Percentiles rank a stretch among this genome's conserved stretches.
These are phyloP conservation scores for Ophiostoma ulmi DNA, from an alignment of 2,329 filamentous ascomycete species.

Conservation along the genomic window DNA sequence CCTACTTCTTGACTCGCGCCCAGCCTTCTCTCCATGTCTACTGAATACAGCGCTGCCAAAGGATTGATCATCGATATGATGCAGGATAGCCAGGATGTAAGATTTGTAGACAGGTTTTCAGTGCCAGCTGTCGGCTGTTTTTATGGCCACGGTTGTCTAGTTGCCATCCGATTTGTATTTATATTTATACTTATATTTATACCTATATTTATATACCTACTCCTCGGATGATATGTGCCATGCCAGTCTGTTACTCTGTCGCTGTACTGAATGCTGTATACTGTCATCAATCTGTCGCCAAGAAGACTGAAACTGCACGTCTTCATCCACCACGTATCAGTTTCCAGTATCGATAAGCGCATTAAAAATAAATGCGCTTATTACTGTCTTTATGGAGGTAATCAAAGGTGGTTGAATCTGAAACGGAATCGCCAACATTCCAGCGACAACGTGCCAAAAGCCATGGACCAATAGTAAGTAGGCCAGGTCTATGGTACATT, in stretches of 20 bases:
- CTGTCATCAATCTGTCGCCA: neutral
- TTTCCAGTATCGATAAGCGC: neutral
- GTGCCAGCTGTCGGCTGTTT: neutral
- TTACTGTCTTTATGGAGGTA: too few species aligned
- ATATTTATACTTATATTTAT: neutral
- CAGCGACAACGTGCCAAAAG: neutral
- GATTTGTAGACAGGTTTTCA: neutral
- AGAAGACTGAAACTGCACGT: conserved; percentile 1
- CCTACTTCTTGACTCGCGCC: neutral
- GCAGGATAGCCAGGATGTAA: conserved; percentile 1
- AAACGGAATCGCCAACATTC: neutral
- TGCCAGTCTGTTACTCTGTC: too few species aligned
- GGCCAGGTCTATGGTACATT: neutral
- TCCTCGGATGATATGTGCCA: too few species aligned
- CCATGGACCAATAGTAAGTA: neutral
- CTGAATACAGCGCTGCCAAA: neutral
- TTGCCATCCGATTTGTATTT: neutral
- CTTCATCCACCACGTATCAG: neutral
- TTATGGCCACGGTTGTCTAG: neutral
- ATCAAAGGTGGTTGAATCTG: neutral
- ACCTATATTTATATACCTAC: neutral
- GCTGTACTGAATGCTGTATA: neutral
- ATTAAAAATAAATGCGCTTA: neutral
- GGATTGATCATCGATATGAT: neutral
- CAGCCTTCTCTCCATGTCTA: neutral